These are phyloP conservation scores for Kwoniella newhampshirensis DNA, from an alignment of 768 basidiomycete genomes.

Conservation along the genomic window DNA sequence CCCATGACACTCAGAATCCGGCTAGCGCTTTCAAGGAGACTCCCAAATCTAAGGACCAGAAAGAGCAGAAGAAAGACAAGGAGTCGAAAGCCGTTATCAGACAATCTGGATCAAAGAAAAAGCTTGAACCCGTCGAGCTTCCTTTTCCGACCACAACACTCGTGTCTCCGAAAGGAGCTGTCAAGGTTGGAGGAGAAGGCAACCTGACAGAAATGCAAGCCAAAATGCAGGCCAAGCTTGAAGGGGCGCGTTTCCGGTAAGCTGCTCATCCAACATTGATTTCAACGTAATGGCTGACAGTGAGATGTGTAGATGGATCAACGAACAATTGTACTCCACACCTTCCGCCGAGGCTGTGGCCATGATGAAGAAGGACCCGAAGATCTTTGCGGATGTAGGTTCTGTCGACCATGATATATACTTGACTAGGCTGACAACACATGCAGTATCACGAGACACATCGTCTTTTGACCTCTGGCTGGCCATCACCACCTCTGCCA, in stretches of 20 bases:
- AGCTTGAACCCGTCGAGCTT: slow-evolving; percentile 27
- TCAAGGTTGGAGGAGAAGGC: slow-evolving; percentile 27
- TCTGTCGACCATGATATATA: not conserved
- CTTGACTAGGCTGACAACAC: not conserved
- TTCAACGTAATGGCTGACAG: not conserved
- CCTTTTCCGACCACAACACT: slow-evolving; percentile 17
- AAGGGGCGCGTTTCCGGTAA: slow-evolving; percentile 85
- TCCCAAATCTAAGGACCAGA: not conserved
- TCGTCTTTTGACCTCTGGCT: slow-evolving; percentile 81
- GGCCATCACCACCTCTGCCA: slow-evolving; percentile 92
- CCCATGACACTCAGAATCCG: slow-evolving; percentile 5
- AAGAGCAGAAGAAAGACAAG: slow-evolving; percentile 3
- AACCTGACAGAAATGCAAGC: slow-evolving; percentile 71
- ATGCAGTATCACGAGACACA: slow-evolving; percentile 88
- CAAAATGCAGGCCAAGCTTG: slow-evolving; percentile 72
- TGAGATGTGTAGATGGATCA: slow-evolving; percentile 67
- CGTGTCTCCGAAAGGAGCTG: not conserved
- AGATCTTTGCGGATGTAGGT: slow-evolving; percentile 75
- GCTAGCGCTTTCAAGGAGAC: too few species aligned
- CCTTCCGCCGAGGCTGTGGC: slow-evolving; percentile 69
- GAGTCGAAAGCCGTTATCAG: not conserved
- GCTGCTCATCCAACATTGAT: slow-evolving; percentile 20
- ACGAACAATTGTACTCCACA: slow-evolving; percentile 88
- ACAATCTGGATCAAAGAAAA: not conserved
- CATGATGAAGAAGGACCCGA: slow-evolving; percentile 81